Conservation (phyloP, 2,329 filamentous ascomycete genomes). For the Magnaporthiopsis incrustans region DNA sequence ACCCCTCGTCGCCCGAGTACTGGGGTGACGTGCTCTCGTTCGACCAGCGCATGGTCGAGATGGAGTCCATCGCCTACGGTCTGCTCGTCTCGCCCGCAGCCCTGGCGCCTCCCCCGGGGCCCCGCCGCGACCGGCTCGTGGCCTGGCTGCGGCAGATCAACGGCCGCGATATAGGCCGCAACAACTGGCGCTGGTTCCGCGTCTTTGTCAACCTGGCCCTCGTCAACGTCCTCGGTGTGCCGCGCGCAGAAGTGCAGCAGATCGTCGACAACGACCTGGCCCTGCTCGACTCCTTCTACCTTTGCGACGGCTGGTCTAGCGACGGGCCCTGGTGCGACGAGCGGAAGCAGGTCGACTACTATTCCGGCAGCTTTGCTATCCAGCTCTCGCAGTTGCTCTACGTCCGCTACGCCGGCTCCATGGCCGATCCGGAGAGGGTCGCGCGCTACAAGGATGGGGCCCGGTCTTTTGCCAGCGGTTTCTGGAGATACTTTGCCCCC, state of each 20-base stretch:
- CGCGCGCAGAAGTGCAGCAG: background rate
- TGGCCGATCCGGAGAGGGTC: constrained; percentile 26
- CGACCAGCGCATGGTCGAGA: constrained; percentile 47
- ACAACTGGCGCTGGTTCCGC: constrained; percentile 15
- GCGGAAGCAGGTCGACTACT: constrained; percentile 14
- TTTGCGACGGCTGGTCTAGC: constrained; percentile 12
- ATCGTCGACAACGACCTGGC: constrained; percentile 10
- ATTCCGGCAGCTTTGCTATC: constrained; percentile 18
- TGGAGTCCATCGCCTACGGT: constrained; percentile 41
- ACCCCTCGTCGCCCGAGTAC: constrained; percentile 29
- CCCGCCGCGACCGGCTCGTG: constrained; percentile 18
- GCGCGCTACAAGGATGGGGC: constrained; percentile 23
- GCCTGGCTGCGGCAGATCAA: constrained; percentile 13
- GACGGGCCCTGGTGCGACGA: constrained; percentile 11
- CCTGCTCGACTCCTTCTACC: constrained; percentile 13
- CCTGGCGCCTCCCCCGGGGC: constrained; percentile 17
- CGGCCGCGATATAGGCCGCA: constrained; percentile 12
- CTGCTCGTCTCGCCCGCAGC: constrained; percentile 33
- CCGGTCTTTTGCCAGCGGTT: constrained; percentile 24
- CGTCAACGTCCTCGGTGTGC: constrained; percentile 6
- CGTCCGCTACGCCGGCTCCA: constrained; percentile 23
- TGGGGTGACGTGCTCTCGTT: constrained; percentile 37
- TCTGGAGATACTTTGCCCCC: constrained; percentile 34
- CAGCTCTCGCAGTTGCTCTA: constrained; percentile 29
- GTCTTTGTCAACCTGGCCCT: constrained; percentile 14